These are phyloP conservation scores for Stevia rebaudiana DNA, from an alignment of 140 eudicot genomes.

Conservation along the genomic window DNA sequence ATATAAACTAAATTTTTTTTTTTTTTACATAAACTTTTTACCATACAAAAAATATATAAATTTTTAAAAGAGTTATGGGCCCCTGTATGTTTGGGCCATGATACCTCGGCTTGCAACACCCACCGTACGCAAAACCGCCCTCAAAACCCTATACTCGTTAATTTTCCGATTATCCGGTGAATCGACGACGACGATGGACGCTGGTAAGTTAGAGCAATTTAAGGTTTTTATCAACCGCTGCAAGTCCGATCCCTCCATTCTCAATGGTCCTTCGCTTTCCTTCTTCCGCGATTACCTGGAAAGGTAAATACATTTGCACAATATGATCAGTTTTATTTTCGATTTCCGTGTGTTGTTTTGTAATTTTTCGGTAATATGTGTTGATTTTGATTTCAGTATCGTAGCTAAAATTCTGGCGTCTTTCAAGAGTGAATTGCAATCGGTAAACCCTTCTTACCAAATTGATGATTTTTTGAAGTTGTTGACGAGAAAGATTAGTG, in stretches of 20 bases:
- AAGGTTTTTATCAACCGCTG: slow-evolving; percentile 52
- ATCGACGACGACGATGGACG: slow-evolving; percentile 53
- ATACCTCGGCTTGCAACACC: neutral
- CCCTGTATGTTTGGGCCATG: no score
- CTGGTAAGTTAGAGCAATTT: slow-evolving; percentile 43
- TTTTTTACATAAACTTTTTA: no score
- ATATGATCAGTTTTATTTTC: neutral
- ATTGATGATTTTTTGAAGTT: slow-evolving; percentile 1
- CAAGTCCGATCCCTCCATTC: slow-evolving; percentile 63
- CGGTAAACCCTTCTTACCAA: slow-evolving; percentile 34
- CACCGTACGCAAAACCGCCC: slow-evolving; percentile 8
- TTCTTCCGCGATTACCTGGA: slow-evolving; percentile 81
- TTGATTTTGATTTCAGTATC: slow-evolving; percentile 47
- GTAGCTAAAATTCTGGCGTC: slow-evolving; percentile 73
- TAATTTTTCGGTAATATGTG: neutral
- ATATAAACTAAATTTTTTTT: no score
- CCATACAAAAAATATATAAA: no score
- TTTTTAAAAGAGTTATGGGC: no score
- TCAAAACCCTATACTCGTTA: slow-evolving; percentile 11
- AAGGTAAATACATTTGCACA: slow-evolving; percentile 37
- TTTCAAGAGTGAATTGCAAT: slow-evolving; percentile 41
- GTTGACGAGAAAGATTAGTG: neutral
- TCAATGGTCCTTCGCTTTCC: slow-evolving; percentile 69
- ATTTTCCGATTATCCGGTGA: neutral
- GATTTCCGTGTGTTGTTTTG: neutral